phyloP scores from a whole-genome alignment of 2,329 filamentous ascomycete species.

The Teratosphaeria destructans region DNA sequence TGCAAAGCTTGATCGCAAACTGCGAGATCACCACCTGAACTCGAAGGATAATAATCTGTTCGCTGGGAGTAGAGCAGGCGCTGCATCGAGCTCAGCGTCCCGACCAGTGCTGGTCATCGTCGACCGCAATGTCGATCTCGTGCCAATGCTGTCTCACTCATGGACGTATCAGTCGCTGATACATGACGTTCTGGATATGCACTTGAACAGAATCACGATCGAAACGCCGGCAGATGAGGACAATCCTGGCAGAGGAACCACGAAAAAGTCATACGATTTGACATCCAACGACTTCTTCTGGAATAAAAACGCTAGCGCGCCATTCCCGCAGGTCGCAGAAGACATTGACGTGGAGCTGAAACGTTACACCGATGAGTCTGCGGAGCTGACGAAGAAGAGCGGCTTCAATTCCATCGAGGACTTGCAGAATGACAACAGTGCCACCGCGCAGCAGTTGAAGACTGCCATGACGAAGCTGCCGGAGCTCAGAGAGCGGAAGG shows the following conservation, averaged over 20 bases:
- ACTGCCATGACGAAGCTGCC: slow-evolving; percentile 88
- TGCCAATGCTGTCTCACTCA: slow-evolving; percentile 97
- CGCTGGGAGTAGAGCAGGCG: slow-evolving; percentile 54
- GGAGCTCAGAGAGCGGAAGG: slow-evolving; percentile 84
- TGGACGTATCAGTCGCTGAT: slow-evolving; percentile 84
- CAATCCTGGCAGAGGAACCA: slow-evolving; percentile 61
- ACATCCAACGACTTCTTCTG: slow-evolving; percentile 92
- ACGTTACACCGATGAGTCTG: slow-evolving; percentile 90
- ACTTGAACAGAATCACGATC: slow-evolving; percentile 88
- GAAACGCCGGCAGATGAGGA: slow-evolving; percentile 71
- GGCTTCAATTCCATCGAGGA: slow-evolving; percentile 89
- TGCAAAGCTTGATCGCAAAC: slow-evolving; percentile 85
- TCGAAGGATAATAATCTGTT: slow-evolving; percentile 90
- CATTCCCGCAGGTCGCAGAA: slow-evolving; percentile 92
- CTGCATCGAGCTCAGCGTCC: slow-evolving; percentile 50
- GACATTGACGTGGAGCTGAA: slow-evolving; percentile 90
- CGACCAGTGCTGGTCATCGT: slow-evolving; percentile 86
- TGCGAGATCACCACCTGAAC: slow-evolving; percentile 92
- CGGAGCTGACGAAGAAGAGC: slow-evolving; percentile 88
- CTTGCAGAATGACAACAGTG: slow-evolving; percentile 75
- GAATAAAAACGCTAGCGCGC: slow-evolving; percentile 79
- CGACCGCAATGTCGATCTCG: slow-evolving; percentile 88
- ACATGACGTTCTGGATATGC: slow-evolving; percentile 65
- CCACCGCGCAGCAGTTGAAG: slow-evolving; percentile 89
- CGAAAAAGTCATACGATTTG: slow-evolving; percentile 83